phyloP scores from a whole-genome alignment of 2,329 filamentous ascomycete species.

The Aureobasidium sp. region DNA sequence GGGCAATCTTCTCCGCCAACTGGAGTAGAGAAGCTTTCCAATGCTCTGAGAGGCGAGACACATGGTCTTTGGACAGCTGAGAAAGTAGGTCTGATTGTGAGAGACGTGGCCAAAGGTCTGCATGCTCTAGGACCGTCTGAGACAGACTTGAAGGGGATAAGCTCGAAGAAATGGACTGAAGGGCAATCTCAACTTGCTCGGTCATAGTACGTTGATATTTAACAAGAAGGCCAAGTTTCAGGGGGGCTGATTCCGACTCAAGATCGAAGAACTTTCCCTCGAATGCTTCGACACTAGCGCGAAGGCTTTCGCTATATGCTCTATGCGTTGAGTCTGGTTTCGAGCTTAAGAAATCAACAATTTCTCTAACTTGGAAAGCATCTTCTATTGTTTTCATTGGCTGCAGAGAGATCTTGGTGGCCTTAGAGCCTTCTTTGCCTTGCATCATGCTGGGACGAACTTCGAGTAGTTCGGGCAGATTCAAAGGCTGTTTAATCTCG shows the following conservation, averaged over 20 bases:
- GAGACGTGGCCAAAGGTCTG: constrained; percentile 8
- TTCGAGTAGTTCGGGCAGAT: background rate
- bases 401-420: background rate
- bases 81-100: background rate
- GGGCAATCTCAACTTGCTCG: background rate
- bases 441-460: background rate
- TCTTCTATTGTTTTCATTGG: background rate
- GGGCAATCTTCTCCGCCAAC: background rate
- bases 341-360: background rate
- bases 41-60: background rate
- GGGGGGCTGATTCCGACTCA: background rate
- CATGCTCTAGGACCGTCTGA: background rate
- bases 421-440: no score
- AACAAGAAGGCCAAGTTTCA: background rate
- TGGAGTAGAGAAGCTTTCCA: background rate
- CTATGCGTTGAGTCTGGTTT: background rate
- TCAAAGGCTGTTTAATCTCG: background rate
- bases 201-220: background rate
- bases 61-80: background rate
- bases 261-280: background rate
- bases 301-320: background rate
- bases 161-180: background rate
- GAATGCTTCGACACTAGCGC: background rate
- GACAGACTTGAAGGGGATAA: background rate
- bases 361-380: background rate